A percentile compares a stretch with the other conserved stretches of the same genome.
Conservation (phyloP, 192 early-diverging fungal species). For the Podila epicladia region DNA sequence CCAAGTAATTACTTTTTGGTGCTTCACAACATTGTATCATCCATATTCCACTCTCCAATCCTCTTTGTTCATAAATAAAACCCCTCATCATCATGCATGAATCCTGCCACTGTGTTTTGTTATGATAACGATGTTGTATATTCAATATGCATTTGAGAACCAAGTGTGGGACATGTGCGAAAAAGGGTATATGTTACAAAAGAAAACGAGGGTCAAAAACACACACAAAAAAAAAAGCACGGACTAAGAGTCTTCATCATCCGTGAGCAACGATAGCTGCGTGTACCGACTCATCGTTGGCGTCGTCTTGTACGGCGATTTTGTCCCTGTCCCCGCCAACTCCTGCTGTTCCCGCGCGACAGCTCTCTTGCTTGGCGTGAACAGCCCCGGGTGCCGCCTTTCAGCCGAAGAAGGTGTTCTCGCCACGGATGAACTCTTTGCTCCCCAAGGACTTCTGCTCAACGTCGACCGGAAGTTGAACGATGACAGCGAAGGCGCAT, state of each 20-base stretch:
- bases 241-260: not conserved
- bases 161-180: no score
- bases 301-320: conserved; percentile 18
- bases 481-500: not conserved
- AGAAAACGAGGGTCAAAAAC: no score
- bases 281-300: conserved; percentile 42
- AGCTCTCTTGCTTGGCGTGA: conserved; percentile 40
- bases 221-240: not conserved
- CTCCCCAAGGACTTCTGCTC: not conserved
- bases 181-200: no score
- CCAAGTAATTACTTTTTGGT: conserved; percentile 65
- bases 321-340: not conserved
- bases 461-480: not conserved
- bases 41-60: not conserved
- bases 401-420: not conserved
- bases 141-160: no score
- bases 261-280: conserved; percentile 16
- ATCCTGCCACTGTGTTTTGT: no score
- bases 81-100: not conserved
- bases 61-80: not conserved
- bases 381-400: conserved; percentile 31
- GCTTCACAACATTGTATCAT: not conserved
- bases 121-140: no score
- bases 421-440: not conserved
- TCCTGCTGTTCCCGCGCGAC: not conserved